Base-by-base conservation (phyloP, 148 eudicot species). In the Spergularia bocconei region DNA sequence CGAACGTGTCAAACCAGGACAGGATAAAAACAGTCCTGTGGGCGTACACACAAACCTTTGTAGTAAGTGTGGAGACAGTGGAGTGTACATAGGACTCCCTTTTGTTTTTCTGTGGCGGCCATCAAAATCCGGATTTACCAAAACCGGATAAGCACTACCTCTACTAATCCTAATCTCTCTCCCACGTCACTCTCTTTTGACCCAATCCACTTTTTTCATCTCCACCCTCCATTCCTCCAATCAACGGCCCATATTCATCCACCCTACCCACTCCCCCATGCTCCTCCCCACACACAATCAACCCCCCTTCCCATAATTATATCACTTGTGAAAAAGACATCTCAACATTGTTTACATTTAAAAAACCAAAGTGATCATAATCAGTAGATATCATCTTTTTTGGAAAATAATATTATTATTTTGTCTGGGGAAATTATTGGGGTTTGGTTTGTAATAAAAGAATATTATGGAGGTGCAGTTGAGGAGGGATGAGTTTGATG, bases 41-140 rank as follows among this genome's bases (percentile, higher is more conserved):
- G 36, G 36, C 36, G 36, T 29, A 29, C 36, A 29, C 36, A 29
- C 36, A 29, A 29, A 29, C 36, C 36, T 29, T 29, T 23, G 25
- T 0, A 23, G 36, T 29, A 29, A 29, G 36, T 29, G 36, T 29
- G 36, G 36, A 29, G 36, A 29, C 36, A 29, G 36, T 29, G 36
- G 36, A 29, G 36, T 29, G 36, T 29, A 29, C 36, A 29, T 29
- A 29, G 36, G 36, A 29, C 36, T 29, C 36, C 36, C 4, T 29
- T 29, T 29, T 29, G 36, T 29, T 29, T 29, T 29, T n/a, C n/a
- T 47, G 76, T 59, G 83, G 85, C 80, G 29, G 41, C 79, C 70
- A 80, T 52, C 17, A 55, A 74, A 76, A 53, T 20, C 67, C 81
- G 77, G 83, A 83, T 71, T 76, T 47, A 76, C 53, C 29, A 6